phyloP scores from a whole-genome alignment of 441 rosid species.

The Gossypium trilobum region DNA sequence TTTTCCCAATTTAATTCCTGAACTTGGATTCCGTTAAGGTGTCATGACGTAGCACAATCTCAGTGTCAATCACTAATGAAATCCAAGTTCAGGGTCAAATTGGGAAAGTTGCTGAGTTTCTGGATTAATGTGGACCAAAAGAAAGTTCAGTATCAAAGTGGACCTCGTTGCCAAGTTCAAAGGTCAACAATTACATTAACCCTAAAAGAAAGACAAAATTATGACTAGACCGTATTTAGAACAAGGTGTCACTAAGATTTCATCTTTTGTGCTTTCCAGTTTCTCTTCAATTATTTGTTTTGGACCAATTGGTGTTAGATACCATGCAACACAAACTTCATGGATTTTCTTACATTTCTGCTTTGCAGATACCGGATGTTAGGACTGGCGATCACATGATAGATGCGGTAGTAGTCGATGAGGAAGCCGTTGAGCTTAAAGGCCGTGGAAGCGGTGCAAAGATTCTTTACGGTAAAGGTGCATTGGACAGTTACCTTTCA shows the following conservation, averaged over 20 bases:
- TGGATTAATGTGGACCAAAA: too few relatives aligned
- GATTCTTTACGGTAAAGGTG: conserved; percentile 71
- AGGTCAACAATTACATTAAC: too few relatives aligned
- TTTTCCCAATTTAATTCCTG: too few relatives aligned
- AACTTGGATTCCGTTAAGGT: too few relatives aligned
- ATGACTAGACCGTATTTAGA: not conserved
- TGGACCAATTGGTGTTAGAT: not conserved
- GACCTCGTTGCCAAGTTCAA: too few relatives aligned
- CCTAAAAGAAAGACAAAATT: too few relatives aligned
- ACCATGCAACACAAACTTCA: not conserved
- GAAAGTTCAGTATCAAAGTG: too few relatives aligned
- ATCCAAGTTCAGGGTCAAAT: too few relatives aligned
- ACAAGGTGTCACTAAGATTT: not conserved
- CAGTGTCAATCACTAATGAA: too few relatives aligned
- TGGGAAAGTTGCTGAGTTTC: too few relatives aligned
- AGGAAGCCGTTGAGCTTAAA: conserved; percentile 57
- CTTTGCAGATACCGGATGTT: conserved; percentile 71
- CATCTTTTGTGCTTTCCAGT: not conserved
- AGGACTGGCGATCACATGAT: conserved; percentile 58
- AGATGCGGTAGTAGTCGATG: conserved; percentile 78
- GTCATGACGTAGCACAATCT: too few relatives aligned
- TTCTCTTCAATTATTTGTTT: not conserved
- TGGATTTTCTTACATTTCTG: not conserved
- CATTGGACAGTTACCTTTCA: conserved; percentile 54
- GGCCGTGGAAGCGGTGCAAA: conserved; percentile 60